Conservation (phyloP, 2,329 filamentous ascomycete species). For the Venturia carpophila region DNA sequence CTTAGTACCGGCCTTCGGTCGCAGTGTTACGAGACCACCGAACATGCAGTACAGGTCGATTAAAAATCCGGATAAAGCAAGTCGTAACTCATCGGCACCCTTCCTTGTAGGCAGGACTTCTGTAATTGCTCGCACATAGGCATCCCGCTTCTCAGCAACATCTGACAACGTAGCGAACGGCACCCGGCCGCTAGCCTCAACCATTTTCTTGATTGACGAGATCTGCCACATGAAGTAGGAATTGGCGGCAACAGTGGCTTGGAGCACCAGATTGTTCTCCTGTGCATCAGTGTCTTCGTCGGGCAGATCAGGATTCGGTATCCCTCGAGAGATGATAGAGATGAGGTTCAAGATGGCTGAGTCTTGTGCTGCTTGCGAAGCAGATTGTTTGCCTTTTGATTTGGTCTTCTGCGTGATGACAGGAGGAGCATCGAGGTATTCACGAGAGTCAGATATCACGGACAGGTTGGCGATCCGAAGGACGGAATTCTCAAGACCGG, state of each 20-base stretch:
- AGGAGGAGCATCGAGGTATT: conserved; percentile 56
- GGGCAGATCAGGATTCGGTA: conserved; percentile 48
- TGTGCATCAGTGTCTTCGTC: conserved; percentile 56
- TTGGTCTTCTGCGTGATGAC: conserved; percentile 39
- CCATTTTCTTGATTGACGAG: conserved; percentile 30
- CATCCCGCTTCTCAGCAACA: conserved; percentile 44
- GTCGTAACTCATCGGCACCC: conserved; percentile 68
- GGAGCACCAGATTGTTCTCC: conserved; percentile 70
- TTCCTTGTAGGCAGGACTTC: conserved; percentile 43
- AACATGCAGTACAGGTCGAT: conserved; percentile 80
- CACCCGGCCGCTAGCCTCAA: conserved; percentile 27
- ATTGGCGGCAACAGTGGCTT: conserved; percentile 66
- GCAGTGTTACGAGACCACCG: conserved; percentile 56
- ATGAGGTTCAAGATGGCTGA: conserved; percentile 59
- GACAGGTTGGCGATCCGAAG: conserved; percentile 75
- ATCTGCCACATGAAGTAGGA: conserved; percentile 98
- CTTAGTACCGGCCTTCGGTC: conserved; percentile 24
- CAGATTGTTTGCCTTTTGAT: conserved; percentile 27
- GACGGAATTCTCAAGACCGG: conserved; percentile 64
- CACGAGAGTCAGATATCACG: conserved; percentile 68
- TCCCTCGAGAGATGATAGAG: conserved; percentile 65
- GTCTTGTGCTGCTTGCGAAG: conserved; percentile 25
- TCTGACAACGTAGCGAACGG: conserved; percentile 54
- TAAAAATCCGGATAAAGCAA: conserved; percentile 65
- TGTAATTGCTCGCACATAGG: conserved; percentile 43